These are phyloP conservation scores for Pisolithus sp. DNA, from an alignment of 768 basidiomycete species.

Conservation along the genomic window DNA sequence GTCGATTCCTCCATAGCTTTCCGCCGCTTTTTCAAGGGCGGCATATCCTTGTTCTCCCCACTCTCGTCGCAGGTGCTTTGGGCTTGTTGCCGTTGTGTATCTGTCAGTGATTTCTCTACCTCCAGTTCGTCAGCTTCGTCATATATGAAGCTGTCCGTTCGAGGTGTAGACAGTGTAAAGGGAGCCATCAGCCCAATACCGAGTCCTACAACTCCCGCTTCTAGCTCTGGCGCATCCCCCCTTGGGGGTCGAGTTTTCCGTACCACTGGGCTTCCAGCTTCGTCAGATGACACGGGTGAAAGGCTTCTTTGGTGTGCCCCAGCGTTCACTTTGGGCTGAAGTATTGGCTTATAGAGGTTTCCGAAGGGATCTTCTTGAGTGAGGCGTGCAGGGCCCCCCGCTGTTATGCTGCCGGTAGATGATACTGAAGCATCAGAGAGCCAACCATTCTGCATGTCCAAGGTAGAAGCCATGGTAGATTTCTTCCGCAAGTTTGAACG, in stretches of 20 bases:
- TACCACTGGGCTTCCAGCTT: conserved; percentile 48
- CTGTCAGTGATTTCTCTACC: conserved; percentile 25
- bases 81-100: not conserved
- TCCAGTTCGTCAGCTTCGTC: conserved; percentile 29
- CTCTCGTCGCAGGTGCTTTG: no score
- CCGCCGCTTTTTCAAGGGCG: conserved; percentile 49
- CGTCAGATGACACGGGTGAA: conserved; percentile 20
- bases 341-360: conserved; percentile 35
- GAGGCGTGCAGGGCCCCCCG: conserved; percentile 22
- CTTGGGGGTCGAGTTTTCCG: conserved; percentile 21
- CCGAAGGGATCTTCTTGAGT: conserved; percentile 41
- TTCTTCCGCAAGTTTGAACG: conserved; percentile 24
- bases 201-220: conserved; percentile 33
- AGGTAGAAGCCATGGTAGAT: conserved; percentile 22
- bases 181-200: conserved; percentile 45
- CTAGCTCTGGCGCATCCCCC: conserved; percentile 21
- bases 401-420: conserved; percentile 14
- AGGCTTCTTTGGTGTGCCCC: conserved; percentile 9
- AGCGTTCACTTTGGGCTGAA: conserved; percentile 7
- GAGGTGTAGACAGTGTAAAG: conserved; percentile 41
- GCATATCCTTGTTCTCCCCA: conserved; percentile 18
- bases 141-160: conserved; percentile 13
- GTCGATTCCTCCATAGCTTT: conserved; percentile 28
- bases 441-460: conserved; percentile 22
- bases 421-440: conserved; percentile 26